Conservation (phyloP, 108 stramenopile genomes). For the Cyclotella distinguenda region DNA sequence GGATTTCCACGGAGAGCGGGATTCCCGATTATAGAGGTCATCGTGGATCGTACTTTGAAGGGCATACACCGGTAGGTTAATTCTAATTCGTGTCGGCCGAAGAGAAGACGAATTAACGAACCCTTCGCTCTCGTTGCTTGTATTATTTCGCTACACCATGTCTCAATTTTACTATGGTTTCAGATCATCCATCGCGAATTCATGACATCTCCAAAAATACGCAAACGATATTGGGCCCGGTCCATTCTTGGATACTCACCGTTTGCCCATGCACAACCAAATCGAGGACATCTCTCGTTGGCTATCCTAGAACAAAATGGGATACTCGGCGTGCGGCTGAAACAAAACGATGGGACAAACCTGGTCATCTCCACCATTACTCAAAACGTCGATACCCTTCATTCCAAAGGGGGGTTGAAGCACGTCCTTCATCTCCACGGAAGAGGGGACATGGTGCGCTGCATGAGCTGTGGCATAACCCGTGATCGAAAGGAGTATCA, state of each 20-base stretch:
- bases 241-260: slow-evolving; percentile 84
- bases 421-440: slow-evolving; percentile 94
- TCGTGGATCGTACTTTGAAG: slow-evolving; percentile 89
- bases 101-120: too few species aligned
- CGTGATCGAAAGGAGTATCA: slow-evolving; percentile 79
- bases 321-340: slow-evolving; percentile 51
- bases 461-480: slow-evolving; percentile 84
- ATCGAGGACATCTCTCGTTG: slow-evolving; percentile 84
- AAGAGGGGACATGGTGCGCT: slow-evolving; percentile 67
- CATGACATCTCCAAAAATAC: slow-evolving; percentile 53
- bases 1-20: slow-evolving; percentile 93
- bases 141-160: background rate
- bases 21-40: slow-evolving; percentile 97
- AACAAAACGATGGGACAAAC: background rate
- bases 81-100: background rate
- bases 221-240: slow-evolving; percentile 96
- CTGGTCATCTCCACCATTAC: slow-evolving; percentile 70
- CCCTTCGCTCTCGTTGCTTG: background rate
- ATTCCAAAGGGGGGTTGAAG: slow-evolving; percentile 77
- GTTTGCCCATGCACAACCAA: slow-evolving; percentile 75
- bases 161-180: background rate
- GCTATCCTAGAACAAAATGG: slow-evolving; percentile 77
- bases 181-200: slow-evolving; percentile 94
- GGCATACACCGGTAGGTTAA: slow-evolving; percentile 82
- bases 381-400: slow-evolving; percentile 97